Evolutionary conservation across 176 grass and related monocot species (phyloP), one percentile per base, ranked within the genome.

Genomic region (Phoenix dactylifera): DNA sequence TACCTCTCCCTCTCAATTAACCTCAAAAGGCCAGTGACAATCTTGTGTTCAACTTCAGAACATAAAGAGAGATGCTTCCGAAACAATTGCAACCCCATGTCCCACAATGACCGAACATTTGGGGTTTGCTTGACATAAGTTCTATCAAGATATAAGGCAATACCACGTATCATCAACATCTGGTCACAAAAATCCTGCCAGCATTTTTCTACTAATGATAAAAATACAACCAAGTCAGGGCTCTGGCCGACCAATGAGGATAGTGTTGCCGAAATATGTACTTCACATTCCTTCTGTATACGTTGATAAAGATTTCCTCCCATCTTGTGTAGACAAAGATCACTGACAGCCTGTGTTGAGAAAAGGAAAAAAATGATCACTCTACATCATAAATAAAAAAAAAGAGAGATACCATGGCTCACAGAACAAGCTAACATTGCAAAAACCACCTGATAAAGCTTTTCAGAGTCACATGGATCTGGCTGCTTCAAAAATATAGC

Each of bases 101-200:
- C 94, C 88, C 94, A 93, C 55, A 93, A 71, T 29, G 88, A 89
- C 73, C 71, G 77, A 51, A 89, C 79, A 83, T 86, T 86, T 62
- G 87, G 59, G 60, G 59, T 83, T 67, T 88, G 86, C 78, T 92
- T 98, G 70, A 98, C 94, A 75, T 98, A 93, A 73, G 83, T 92
- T 80, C 89, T 78, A 72, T 98, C 94, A 80, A 98, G 88, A 83
- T 92, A 77, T 80, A 98, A 77, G 62, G 88, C 85, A 69, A 98
- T 93, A 64, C 94, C 83, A 81, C 94, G 94, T 66, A 98, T 91
- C 51, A 91, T 89, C 82, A 98, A 77, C 84, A 89, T 98, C 72
- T 98, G 94, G 56, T 98, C 94, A 1, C 94, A 98, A 83, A 98
- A 93, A 76, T 98, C 88, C 84, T 93, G 84, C 94, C 94, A 98